Evolutionary conservation across 106 monocot genomes (phyloP).

Genomic region (Allium cepa): DNA sequence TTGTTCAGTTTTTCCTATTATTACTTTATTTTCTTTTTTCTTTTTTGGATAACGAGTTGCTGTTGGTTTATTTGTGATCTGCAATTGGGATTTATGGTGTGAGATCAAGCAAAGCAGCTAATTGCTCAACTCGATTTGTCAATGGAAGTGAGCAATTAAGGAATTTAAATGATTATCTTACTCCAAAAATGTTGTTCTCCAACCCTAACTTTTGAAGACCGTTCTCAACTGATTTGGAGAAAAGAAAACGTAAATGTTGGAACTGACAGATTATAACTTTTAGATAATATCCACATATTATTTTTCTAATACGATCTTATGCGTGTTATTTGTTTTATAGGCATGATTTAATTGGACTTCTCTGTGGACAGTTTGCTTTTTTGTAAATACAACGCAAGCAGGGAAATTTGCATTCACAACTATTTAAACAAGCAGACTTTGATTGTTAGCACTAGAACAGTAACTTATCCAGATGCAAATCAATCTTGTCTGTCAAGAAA

Average conservation of each 20-base stretch:
- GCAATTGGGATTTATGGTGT: constrained; percentile 20
- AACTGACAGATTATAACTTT: background rate
- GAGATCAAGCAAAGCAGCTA: constrained; percentile 4
- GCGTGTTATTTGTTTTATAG: constrained; percentile 15
- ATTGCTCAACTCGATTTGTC: background rate
- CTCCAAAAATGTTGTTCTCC: constrained; percentile 27
- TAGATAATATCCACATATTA: background rate
- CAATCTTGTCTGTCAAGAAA: too few relatives aligned
- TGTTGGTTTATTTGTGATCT: constrained; percentile 17
- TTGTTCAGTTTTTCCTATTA: background rate
- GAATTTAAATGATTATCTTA: constrained; percentile 46
- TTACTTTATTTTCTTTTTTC: background rate
- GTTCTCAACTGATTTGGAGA: constrained; percentile 67
- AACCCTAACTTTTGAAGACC: constrained; percentile 56
- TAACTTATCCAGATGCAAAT: too few relatives aligned
- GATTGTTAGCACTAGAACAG: too few relatives aligned
- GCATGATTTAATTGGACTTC: background rate
- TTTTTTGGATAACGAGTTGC: background rate
- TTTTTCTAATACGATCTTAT: too few relatives aligned
- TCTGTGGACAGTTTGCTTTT: too few relatives aligned
- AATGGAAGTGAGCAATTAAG: constrained; percentile 22
- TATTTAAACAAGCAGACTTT: too few relatives aligned
- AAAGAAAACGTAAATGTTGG: constrained; percentile 37
- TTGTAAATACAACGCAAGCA: too few relatives aligned
- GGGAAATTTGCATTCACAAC: too few relatives aligned